Conservation (phyloP, 495 filamentous ascomycete genomes). For the Cairneyella variabilis region DNA sequence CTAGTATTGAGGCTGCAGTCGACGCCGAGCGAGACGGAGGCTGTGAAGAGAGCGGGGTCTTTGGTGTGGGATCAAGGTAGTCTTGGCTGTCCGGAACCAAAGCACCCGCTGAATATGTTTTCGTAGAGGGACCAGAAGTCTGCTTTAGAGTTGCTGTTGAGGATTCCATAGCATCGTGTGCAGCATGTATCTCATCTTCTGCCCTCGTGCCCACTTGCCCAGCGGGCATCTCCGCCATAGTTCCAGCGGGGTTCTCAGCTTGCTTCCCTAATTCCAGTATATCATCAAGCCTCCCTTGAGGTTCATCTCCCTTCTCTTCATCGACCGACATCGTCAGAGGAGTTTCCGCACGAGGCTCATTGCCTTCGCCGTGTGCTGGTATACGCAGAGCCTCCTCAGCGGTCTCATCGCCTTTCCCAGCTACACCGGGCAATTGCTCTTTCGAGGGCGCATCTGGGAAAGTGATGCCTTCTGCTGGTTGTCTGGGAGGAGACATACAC, state of each 20-base stretch:
- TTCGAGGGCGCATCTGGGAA: constrained; percentile 14
- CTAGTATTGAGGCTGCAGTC: constrained; percentile 31
- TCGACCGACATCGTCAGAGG: neutral
- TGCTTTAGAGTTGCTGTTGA: constrained; percentile 46
- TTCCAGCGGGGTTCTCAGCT: neutral
- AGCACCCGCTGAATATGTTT: neutral
- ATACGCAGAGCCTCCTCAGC: neutral
- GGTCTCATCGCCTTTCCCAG: neutral
- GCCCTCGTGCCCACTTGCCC: neutral
- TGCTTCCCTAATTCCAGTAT: neutral
- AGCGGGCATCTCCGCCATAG: neutral
- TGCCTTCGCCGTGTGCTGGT: neutral
- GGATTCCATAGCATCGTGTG: constrained; percentile 43
- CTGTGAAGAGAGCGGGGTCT: constrained; percentile 48
- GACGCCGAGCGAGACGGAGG: constrained; percentile 45
- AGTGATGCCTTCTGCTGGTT: constrained; percentile 16
- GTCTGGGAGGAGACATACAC: constrained; percentile 28
- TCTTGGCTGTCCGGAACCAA: constrained; percentile 28
- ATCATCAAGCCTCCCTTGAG: no score
- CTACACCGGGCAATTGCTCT: neutral
- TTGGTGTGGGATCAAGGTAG: constrained; percentile 63
- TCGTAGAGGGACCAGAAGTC: neutral
- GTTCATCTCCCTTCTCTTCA: constrained; percentile 1
- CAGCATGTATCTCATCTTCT: neutral
- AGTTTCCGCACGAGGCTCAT: neutral